phyloP scores from a whole-genome alignment of 495 filamentous ascomycete species.

The Peziza echinospora region DNA sequence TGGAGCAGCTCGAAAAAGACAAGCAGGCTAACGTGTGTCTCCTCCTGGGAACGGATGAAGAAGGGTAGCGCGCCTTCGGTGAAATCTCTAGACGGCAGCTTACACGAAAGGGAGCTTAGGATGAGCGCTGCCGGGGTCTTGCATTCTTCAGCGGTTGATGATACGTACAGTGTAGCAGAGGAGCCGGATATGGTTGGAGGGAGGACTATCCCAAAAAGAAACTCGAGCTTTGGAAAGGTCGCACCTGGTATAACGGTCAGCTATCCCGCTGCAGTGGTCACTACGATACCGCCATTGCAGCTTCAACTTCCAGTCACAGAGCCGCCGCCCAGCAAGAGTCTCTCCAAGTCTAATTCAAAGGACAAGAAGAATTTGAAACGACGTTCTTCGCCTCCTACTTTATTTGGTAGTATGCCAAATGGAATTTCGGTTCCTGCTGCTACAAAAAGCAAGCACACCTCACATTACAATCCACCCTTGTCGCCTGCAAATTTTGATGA shows the following conservation, averaged over 20 bases:
- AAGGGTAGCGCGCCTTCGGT: conserved; percentile 6
- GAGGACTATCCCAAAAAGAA: conserved; percentile 15
- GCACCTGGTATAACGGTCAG: background rate
- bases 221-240: conserved; percentile 16
- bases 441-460: background rate
- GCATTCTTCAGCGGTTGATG: background rate
- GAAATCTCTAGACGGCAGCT: background rate
- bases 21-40: conserved; percentile 13
- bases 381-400: background rate
- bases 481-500: conserved; percentile 20
- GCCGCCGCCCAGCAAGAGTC: background rate
- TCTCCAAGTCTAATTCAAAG: conserved; percentile 1
- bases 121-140: conserved; percentile 11
- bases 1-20: background rate
- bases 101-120: conserved; percentile 9
- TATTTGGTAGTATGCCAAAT: background rate
- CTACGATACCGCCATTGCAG: background rate
- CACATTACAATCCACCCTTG: background rate
- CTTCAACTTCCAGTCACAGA: background rate
- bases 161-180: conserved; percentile 2
- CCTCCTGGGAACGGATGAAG: conserved; percentile 15
- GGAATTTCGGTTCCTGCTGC: background rate
- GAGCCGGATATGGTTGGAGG: background rate
- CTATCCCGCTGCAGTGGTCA: background rate
- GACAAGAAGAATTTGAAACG: conserved; percentile 15